Evolutionary conservation across 768 basidiomycete genomes (phyloP).

Genomic region (Russula brevipes): DNA sequence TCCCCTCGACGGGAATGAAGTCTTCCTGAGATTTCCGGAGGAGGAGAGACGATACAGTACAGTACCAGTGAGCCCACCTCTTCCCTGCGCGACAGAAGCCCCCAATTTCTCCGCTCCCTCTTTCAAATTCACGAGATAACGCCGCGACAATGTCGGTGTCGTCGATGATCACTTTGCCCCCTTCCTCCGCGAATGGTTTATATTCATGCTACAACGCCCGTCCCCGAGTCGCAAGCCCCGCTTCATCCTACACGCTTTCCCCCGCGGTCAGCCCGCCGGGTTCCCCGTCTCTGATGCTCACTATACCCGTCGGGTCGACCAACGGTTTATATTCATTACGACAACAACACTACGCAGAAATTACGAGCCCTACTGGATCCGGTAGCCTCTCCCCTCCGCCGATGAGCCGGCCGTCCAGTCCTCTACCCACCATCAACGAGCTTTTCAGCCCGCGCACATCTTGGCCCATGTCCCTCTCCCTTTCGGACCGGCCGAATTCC

Average conservation of each 20-base stretch:
- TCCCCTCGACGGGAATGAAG: not conserved
- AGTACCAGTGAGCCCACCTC: too few species aligned
- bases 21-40: not conserved
- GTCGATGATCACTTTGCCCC: not conserved
- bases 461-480: not conserved
- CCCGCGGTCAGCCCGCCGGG: not conserved
- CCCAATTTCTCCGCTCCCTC: not conserved
- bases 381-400: not conserved
- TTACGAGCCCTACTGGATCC: not conserved
- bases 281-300: not conserved
- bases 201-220: slow-evolving; percentile 3
- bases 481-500: not conserved
- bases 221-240: slow-evolving; percentile 4
- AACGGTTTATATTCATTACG: not conserved
- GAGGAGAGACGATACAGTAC: not conserved
- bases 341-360: not conserved
- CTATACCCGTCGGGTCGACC: not conserved
- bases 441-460: not conserved
- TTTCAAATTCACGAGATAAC: not conserved
- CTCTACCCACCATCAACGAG: not conserved
- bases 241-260: not conserved
- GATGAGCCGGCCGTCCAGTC: not conserved
- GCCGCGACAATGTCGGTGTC: not conserved
- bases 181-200: slow-evolving; percentile 3
- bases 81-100: not conserved